Evolutionary conservation across 169 alveolate species (phyloP).

Genomic region (Plasmodium coatneyi): DNA sequence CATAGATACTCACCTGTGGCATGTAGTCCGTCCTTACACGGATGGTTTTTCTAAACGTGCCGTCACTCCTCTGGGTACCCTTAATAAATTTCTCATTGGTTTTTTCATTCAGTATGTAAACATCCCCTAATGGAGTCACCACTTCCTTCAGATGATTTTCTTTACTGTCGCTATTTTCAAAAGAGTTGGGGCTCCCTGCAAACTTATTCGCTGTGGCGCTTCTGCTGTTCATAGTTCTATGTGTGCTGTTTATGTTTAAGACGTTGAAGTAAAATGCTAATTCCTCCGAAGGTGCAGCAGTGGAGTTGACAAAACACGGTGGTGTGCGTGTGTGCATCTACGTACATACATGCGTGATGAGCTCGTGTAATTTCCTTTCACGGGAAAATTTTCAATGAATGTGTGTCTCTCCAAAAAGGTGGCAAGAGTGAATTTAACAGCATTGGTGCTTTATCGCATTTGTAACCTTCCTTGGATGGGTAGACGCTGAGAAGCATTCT

Average conservation of each 20-base stretch:
- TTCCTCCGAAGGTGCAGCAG: neutral
- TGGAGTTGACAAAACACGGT: neutral
- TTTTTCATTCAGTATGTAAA: slow-evolving; percentile 74
- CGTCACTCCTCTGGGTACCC: slow-evolving; percentile 83
- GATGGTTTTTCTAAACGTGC: slow-evolving; percentile 80
- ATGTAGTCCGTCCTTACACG: slow-evolving; percentile 83
- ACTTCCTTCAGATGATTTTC: slow-evolving; percentile 43
- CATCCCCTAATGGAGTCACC: slow-evolving; percentile 80
- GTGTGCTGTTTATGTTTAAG: neutral
- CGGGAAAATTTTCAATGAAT: neutral
- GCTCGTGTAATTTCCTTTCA: neutral
- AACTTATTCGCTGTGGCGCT: slow-evolving; percentile 1
- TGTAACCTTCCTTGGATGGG: neutral
- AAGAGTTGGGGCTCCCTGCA: neutral
- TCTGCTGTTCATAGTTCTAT: slow-evolving; percentile 4
- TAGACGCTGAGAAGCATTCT: neutral
- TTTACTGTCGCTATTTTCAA: slow-evolving; percentile 26
- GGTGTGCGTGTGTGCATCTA: neutral
- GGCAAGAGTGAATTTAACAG: neutral
- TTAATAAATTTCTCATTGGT: slow-evolving; percentile 80
- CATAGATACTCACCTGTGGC: slow-evolving; percentile 77
- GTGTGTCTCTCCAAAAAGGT: neutral
- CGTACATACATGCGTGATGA: neutral
- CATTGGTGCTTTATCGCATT: neutral
- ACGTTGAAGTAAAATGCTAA: neutral